These are phyloP conservation scores for Acanthamoeba triangularis DNA, from an alignment of 208 protist species.

Conservation along the genomic window DNA sequence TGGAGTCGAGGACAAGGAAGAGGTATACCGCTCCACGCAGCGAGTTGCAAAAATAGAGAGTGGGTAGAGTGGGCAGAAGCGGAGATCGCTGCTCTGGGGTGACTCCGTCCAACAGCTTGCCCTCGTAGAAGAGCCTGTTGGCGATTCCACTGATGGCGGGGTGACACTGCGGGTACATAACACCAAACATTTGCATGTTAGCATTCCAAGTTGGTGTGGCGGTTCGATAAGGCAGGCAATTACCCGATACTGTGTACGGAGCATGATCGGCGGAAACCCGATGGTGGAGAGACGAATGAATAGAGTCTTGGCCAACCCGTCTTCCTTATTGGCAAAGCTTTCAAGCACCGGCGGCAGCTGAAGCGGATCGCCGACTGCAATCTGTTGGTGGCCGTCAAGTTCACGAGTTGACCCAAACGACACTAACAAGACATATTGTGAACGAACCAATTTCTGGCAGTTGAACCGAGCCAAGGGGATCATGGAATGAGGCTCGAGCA, in stretches of 20 bases:
- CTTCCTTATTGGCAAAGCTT: conserved; percentile 38
- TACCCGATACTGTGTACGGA: conserved; percentile 91
- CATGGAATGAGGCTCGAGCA: conserved; percentile 89
- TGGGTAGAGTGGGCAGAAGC: conserved; percentile 69
- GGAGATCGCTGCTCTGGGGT: conserved; percentile 69
- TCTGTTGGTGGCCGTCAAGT: neutral
- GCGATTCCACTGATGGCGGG: conserved; percentile 85
- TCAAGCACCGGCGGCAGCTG: conserved; percentile 91
- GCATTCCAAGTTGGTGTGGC: neutral
- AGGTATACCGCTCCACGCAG: neutral
- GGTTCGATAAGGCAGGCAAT: neutral
- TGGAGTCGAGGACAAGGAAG: neutral
- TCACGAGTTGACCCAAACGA: neutral
- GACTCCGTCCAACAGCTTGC: conserved; percentile 85
- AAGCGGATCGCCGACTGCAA: conserved; percentile 91
- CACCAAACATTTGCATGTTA: neutral
- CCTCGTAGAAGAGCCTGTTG: conserved; percentile 88
- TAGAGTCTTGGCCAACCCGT: conserved; percentile 90
- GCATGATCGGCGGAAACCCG: conserved; percentile 83
- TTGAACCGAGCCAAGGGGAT: conserved; percentile 87
- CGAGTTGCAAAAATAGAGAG: conserved; percentile 81
- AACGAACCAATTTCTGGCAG: conserved; percentile 80
- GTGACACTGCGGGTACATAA: conserved; percentile 83
- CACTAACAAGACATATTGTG: too few relatives aligned
- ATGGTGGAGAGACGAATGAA: conserved; percentile 89